Evolutionary conservation across 352 stramenopile genomes (phyloP), one percentile per base, ranked within the genome.

Genomic region (Pythium phragmiticola): DNA sequence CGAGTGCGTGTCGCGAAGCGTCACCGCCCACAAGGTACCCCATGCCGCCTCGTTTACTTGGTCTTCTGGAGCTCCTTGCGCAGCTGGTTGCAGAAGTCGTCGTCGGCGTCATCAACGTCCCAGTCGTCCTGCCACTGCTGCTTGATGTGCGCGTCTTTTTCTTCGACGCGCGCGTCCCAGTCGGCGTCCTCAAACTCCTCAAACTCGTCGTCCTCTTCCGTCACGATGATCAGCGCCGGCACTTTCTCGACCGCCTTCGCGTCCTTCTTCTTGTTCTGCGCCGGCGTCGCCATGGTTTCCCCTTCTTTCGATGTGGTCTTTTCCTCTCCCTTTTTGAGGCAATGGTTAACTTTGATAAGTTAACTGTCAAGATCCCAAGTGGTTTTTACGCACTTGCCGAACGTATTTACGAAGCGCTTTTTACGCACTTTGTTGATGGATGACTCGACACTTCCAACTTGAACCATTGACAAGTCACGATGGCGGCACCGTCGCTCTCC

Each of bases 41-140:
- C 17, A 50, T 19, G 11, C 7, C 21, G 21, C 21, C 6, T 12
- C 49, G 14, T 48, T 57, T 81, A 95, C 66, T 88, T 89, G 66
- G 77, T 77, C 76, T 95, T 95, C 64, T 92, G 77, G 50, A 97
- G 76, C 63, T 97, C 87, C 70, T 90, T 89, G 55, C 89, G 85
- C 67, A 97, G 70, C 68, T 96, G 89, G 78, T 95, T 94, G 80
- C 89, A 97, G 64, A 97, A 97, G 66, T 96, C 89, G 73, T 96
- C 88, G 68, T 96, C 89, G n/a, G 87, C 87, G 64, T 96, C 87
- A 52, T 97, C 89, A 42, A 96, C 87, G 66, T 97, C 89, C 89
- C 89, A 97, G 73, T 97, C 89, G 72, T 97, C 89, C 77, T 97
- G 89, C 89, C 89, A 97, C 68, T 96, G 87, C 78, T 95, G 85